Conservation (phyloP, 768 basidiomycete genomes). For the Fistulinella prunicolor region DNA sequence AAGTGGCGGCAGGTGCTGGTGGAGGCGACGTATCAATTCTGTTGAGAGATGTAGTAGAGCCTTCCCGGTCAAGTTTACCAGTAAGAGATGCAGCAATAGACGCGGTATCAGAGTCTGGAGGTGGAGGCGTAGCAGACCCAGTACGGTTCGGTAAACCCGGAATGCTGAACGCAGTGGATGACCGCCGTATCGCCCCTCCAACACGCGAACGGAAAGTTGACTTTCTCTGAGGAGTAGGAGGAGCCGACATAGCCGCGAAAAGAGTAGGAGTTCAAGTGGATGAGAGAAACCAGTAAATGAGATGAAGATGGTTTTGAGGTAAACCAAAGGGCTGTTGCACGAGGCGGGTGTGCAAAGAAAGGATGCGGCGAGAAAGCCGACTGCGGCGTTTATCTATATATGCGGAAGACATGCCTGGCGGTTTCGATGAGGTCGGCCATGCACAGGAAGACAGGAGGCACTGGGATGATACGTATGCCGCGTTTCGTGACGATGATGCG, state of each 20-base stretch:
- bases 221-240: conserved; percentile 35
- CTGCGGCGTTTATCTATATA: conserved; percentile 29
- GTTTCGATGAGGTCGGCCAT: conserved; percentile 36
- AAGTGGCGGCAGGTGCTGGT: conserved; percentile 17
- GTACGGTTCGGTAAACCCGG: conserved; percentile 32
- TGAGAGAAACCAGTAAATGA: conserved; percentile 8
- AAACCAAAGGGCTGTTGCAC: conserved; percentile 7
- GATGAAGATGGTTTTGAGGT: conserved; percentile 7
- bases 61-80: conserved; percentile 29
- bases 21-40: conserved; percentile 34
- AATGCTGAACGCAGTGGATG: conserved; percentile 53
- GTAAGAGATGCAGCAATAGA: conserved; percentile 27
- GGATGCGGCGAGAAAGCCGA: conserved; percentile 17
- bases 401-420: conserved; percentile 29
- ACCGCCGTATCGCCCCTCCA: conserved; percentile 57
- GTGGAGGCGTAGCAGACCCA: conserved; percentile 23
- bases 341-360: conserved; percentile 22
- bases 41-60: conserved; percentile 29
- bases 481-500: conserved; percentile 26
- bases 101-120: conserved; percentile 28
- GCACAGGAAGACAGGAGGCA: conserved; percentile 26
- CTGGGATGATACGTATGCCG: conserved; percentile 14
- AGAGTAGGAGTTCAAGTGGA: background rate
- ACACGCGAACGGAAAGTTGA: conserved; percentile 55
- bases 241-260: conserved; percentile 28